Percentiles rank a stretch among this genome's conserved stretches.
These are phyloP conservation scores for Fusarium floridanum DNA, from an alignment of 2,329 filamentous ascomycete species.

Conservation along the genomic window DNA sequence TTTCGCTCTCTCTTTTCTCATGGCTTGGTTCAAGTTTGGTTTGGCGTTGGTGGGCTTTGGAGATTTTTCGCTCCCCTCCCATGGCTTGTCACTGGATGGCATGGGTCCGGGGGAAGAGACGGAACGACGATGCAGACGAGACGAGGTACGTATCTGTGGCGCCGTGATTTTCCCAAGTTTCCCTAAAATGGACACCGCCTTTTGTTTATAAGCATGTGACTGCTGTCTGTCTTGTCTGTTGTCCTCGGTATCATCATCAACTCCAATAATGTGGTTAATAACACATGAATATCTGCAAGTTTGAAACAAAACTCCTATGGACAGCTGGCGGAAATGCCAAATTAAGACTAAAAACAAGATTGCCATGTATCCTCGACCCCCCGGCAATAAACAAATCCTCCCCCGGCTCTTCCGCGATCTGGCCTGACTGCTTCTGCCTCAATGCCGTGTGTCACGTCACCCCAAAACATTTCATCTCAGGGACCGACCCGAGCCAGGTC, in stretches of 20 bases:
- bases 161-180: constrained; percentile 2
- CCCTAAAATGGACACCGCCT: constrained; percentile 34
- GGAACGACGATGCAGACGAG: background rate
- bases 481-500: background rate
- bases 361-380: constrained; percentile 3
- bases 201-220: constrained; percentile 38
- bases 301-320: background rate
- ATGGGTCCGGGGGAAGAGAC: constrained; percentile 9
- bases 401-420: constrained; percentile 34
- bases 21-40: constrained; percentile 34
- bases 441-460: constrained; percentile 19
- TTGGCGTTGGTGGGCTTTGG: constrained; percentile 23
- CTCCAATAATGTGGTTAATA: background rate
- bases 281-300: background rate
- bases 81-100: background rate
- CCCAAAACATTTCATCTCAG: constrained; percentile 9
- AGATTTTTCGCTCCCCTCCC: constrained; percentile 33
- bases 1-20: background rate
- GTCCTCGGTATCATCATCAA: constrained; percentile 21
- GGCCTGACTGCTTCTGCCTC: constrained; percentile 18
- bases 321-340: constrained; percentile 10
- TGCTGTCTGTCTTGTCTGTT: constrained; percentile 15
- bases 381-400: constrained; percentile 8
- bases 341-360: constrained; percentile 32
- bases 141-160: constrained; percentile 43